Evolutionary conservation across 169 alveolate genomes (phyloP).

Genomic region (Cryptosporidium meleagridis): DNA sequence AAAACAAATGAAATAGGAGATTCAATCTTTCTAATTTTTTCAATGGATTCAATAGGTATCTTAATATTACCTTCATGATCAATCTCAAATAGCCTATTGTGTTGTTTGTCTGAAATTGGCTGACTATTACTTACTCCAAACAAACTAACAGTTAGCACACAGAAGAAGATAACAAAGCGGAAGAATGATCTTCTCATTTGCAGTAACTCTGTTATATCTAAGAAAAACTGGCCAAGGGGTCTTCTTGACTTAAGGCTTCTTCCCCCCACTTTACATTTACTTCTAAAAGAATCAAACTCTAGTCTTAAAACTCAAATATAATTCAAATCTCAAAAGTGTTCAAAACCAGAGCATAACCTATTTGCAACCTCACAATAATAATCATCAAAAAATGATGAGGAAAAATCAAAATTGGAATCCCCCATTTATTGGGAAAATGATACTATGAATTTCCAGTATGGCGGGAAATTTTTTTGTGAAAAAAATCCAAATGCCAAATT

Average conservation of each 20-base stretch:
- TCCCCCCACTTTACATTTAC: not conserved
- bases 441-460: not conserved
- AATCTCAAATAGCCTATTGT: conserved; percentile 2
- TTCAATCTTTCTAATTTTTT: conserved; percentile 3
- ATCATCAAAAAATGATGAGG: not conserved
- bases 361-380: not conserved
- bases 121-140: not conserved
- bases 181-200: not conserved
- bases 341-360: not conserved
- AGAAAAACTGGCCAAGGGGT: not conserved
- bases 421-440: not conserved
- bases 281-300: not conserved
- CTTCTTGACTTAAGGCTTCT: not conserved
- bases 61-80: conserved; percentile 8
- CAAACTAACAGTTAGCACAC: not conserved
- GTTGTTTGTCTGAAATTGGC: not conserved
- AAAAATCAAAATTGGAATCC: not conserved
- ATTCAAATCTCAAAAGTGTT: not conserved
- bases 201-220: not conserved
- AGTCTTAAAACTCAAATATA: not conserved
- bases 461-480: not conserved
- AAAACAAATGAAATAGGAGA: conserved; percentile 75
- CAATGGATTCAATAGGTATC: conserved; percentile 22
- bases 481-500: not conserved
- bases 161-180: not conserved